phyloP scores from a whole-genome alignment of 169 alveolate species.

The Toxoplasma gondii region DNA sequence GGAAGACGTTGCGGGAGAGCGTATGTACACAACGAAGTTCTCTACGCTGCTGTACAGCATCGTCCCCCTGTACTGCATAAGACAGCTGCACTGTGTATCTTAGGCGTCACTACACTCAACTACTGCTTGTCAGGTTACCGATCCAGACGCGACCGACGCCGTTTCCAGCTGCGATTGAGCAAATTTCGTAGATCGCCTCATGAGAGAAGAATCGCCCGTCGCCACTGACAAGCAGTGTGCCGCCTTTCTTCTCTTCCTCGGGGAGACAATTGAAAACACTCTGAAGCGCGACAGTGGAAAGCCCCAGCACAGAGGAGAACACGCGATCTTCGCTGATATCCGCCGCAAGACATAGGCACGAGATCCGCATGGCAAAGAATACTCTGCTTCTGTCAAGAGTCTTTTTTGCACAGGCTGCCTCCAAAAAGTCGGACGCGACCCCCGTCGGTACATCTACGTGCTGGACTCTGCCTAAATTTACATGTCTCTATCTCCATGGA shows the following conservation, averaged over 20 bases:
- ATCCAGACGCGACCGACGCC: slow-evolving; percentile 72
- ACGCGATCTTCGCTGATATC: background rate
- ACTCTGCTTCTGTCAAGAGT: background rate
- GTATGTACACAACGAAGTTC: too few species aligned
- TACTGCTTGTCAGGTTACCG: slow-evolving; percentile 30
- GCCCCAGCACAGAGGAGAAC: too few species aligned
- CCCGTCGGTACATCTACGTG: too few species aligned
- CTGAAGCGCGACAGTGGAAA: background rate
- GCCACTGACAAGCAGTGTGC: slow-evolving; percentile 68
- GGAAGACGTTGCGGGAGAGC: too few species aligned
- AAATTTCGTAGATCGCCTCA: slow-evolving; percentile 69
- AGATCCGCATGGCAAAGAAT: background rate
- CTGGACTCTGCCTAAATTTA: too few species aligned
- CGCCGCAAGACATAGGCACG: background rate
- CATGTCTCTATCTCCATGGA: too few species aligned
- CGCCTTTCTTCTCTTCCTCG: slow-evolving; percentile 39
- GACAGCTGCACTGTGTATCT: too few species aligned
- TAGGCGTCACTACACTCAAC: background rate
- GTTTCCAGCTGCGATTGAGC: slow-evolving; percentile 70
- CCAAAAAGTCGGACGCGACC: too few species aligned
- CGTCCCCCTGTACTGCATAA: too few species aligned
- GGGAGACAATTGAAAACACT: slow-evolving; percentile 56
- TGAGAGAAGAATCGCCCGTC: slow-evolving; percentile 73
- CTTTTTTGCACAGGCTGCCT: background rate
- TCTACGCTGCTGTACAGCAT: too few species aligned